phyloP scores from a whole-genome alignment of 371 early-diverging fungal species.

The Lichtheimia ramosa region DNA sequence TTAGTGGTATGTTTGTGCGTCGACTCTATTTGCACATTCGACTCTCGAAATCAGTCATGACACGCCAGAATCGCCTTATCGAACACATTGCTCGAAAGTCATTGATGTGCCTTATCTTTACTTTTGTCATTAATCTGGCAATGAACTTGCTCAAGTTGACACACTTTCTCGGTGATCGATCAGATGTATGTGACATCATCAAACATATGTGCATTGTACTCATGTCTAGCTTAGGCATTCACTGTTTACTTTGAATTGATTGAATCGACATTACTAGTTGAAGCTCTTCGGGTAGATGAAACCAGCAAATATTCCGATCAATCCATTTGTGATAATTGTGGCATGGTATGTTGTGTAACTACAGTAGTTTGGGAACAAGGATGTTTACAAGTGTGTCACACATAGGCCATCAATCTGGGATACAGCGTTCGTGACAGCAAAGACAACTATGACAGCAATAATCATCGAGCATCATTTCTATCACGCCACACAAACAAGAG shows the following conservation, averaged over 20 bases:
- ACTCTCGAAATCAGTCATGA: conserved; percentile 21
- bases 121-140: conserved; percentile 43
- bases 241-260: conserved; percentile 45
- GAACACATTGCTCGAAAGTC: conserved; percentile 43
- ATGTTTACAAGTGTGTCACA: background rate
- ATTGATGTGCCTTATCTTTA: conserved; percentile 37
- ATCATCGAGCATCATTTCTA: background rate
- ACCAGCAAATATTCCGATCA: conserved; percentile 8
- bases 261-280: conserved; percentile 48
- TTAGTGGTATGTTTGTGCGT: conserved; percentile 51
- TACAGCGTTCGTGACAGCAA: background rate
- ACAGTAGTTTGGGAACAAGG: too few species aligned
- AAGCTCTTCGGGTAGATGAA: conserved; percentile 45
- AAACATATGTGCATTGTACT: background rate
- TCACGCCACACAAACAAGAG: background rate
- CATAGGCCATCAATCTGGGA: background rate
- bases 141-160: conserved; percentile 52
- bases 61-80: conserved; percentile 34
- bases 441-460: background rate
- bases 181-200: conserved; percentile 29
- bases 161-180: conserved; percentile 30
- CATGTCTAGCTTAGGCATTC: conserved; percentile 25
- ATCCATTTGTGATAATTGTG: conserved; percentile 34
- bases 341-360: conserved; percentile 22
- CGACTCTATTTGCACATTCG: conserved; percentile 42